Base-by-base conservation (phyloP, 139 green algal species). In the Marvania coccoides region DNA sequence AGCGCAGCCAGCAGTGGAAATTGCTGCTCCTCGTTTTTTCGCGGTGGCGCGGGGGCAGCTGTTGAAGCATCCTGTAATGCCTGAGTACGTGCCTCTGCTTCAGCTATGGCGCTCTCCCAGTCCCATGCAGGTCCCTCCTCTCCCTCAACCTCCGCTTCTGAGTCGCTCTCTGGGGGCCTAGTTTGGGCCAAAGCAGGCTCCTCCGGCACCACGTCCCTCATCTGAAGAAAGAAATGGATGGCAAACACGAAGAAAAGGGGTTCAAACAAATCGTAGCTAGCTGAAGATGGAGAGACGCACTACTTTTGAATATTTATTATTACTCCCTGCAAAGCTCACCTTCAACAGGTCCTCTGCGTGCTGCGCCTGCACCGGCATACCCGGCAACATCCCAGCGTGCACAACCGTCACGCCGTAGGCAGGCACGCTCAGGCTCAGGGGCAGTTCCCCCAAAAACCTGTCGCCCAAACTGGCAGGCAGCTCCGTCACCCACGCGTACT, bases 331-430 rank as follows among this genome's bases (percentile, higher is more conserved):
- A 19, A 51, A 51, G 19, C 42, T 51, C 19, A 51, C 42, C 42
- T 19, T 80, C 12, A 65, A 29, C 51, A 88, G 56, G 26, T 71
- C 51, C 4, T 6, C 28, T 37, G 81, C 67, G 31, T 72, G 29
- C 69, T 90, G 83, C 13, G 64, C n/a, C n/a, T 67, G 24, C 36
- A 90, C 39, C 2, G 61, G 55, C 6, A 63, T 14, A 12, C 72
- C 76, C 2, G 78, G 78, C 13, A 85, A 31, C 47, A 85, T 7
- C 2, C 76, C 78, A 4, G 70, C 76, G 36, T 84, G 78, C 30
- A 84, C 72, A 35, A 76, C 75, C 31, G 65, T 6, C 8, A 67
- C 26, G 14, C 29, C 23, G 12, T 58, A 42, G 10, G 35, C 8
- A 1, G 62, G 62, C 37, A 76, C 37, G 46, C 29, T 53, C n/a